Percentiles rank a stretch among this genome's conserved stretches.
Evolutionary conservation across 164 flowering plant genomes (phyloP).

Genomic region (Nymphaea colorata): DNA sequence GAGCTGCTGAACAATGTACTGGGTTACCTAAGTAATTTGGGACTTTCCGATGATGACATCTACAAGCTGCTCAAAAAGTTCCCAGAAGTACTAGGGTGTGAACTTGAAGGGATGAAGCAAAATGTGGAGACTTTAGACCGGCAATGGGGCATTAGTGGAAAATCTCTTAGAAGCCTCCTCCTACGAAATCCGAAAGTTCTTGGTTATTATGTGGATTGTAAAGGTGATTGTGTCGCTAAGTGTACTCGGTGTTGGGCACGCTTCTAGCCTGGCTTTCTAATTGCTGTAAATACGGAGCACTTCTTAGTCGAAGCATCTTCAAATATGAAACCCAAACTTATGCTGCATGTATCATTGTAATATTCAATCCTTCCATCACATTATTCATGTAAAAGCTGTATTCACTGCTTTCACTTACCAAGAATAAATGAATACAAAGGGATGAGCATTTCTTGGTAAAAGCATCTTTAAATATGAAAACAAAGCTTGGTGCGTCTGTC

Average conservation of each 20-base stretch:
- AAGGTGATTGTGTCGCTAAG: slow-evolving; percentile 84
- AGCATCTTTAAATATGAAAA: too few species aligned
- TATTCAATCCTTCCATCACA: too few species aligned
- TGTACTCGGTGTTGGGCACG: slow-evolving; percentile 98
- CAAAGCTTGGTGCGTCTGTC: too few species aligned
- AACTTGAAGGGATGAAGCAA: slow-evolving; percentile 50
- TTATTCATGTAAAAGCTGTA: too few species aligned
- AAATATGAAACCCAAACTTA: too few species aligned
- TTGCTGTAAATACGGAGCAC: not conserved
- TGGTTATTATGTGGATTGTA: slow-evolving; percentile 87
- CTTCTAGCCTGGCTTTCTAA: slow-evolving; percentile 28
- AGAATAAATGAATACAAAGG: too few species aligned
- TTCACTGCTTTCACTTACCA: too few species aligned
- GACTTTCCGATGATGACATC: slow-evolving; percentile 71
- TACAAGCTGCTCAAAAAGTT: slow-evolving; percentile 78
- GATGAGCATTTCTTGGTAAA: too few species aligned
- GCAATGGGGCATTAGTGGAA: slow-evolving; percentile 83
- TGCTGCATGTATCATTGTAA: too few species aligned
- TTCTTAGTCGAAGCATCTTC: too few species aligned
- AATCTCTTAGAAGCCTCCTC: slow-evolving; percentile 55
- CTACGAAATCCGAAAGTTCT: slow-evolving; percentile 86
- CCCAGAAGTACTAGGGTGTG: slow-evolving; percentile 93
- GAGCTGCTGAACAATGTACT: slow-evolving; percentile 38
- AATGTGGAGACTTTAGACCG: slow-evolving; percentile 52
- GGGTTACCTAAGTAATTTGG: slow-evolving; percentile 51